These are phyloP conservation scores for Venturia nashicola DNA, from an alignment of 2,329 filamentous ascomycete genomes.

Conservation along the genomic window DNA sequence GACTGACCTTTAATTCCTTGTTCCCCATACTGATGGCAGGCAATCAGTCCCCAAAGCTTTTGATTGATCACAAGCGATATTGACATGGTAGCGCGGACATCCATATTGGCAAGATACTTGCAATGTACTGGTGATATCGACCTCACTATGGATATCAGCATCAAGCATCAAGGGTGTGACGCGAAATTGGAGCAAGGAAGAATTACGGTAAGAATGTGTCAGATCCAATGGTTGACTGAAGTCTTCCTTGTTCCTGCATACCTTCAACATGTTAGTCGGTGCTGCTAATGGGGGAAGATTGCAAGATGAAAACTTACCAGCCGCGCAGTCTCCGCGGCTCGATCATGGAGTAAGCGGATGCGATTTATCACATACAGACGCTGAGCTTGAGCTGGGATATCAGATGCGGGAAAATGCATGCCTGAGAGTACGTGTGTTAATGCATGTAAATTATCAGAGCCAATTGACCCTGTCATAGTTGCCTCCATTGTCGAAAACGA, in stretches of 20 bases:
- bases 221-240: background rate
- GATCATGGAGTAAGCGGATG: background rate
- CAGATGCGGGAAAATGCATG: background rate
- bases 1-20: background rate
- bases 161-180: background rate
- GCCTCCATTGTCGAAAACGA: too few species aligned
- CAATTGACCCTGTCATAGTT: too few species aligned
- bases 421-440: background rate
- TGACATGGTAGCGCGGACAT: constrained; percentile 1
- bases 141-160: background rate
- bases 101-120: constrained; percentile 3
- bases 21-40: background rate
- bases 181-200: background rate
- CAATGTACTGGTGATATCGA: constrained; percentile 1
- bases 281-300: background rate
- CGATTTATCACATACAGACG: background rate
- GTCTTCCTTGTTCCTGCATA: background rate
- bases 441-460: background rate
- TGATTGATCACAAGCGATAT: background rate
- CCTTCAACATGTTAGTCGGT: background rate
- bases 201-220: background rate
- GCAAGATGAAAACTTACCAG: background rate
- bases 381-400: background rate
- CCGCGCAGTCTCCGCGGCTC: background rate
- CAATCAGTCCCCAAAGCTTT: background rate